A percentile compares a stretch with the other conserved stretches of the same genome.
Evolutionary conservation across 148 eudicot species (phyloP).

Genomic region (Hydrangea macrophylla): DNA sequence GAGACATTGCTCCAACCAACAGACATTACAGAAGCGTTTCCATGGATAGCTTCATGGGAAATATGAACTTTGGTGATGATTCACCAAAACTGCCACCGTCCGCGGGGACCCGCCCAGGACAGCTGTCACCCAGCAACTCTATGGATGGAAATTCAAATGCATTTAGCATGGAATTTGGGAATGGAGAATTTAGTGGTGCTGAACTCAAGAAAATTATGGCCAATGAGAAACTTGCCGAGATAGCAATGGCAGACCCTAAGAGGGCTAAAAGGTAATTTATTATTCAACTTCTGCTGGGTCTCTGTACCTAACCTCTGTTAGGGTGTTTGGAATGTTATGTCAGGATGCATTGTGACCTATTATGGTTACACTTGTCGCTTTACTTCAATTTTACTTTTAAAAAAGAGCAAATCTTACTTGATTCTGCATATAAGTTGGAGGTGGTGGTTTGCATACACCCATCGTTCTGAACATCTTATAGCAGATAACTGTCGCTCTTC

Average conservation of each 20-base stretch:
- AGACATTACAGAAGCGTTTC: conserved; percentile 86
- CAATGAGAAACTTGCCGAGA: conserved; percentile 88
- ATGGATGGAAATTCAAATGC: conserved; percentile 42
- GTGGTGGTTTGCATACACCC: too few species aligned
- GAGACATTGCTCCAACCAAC: conserved; percentile 58
- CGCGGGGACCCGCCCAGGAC: conserved; percentile 60
- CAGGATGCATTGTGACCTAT: too few species aligned
- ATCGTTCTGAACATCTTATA: too few species aligned
- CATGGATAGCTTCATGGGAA: conserved; percentile 92
- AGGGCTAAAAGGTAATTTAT: conserved; percentile 77
- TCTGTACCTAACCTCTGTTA: background rate
- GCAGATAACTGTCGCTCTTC: too few species aligned
- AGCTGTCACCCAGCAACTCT: conserved; percentile 69
- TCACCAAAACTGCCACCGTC: conserved; percentile 69
- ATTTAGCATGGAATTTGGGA: conserved; percentile 80
- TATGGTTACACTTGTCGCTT: too few species aligned
- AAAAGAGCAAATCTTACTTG: too few species aligned
- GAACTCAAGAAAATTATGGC: conserved; percentile 94
- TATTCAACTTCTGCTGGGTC: background rate
- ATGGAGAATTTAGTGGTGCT: conserved; percentile 82
- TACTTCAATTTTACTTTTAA: too few species aligned
- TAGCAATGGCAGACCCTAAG: conserved; percentile 82
- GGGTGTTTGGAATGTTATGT: too few species aligned
- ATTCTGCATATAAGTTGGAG: too few species aligned
- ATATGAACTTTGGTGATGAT: conserved; percentile 65